Conservation (phyloP, 176 grass and related monocot species). For the Avena eriantha region DNA sequence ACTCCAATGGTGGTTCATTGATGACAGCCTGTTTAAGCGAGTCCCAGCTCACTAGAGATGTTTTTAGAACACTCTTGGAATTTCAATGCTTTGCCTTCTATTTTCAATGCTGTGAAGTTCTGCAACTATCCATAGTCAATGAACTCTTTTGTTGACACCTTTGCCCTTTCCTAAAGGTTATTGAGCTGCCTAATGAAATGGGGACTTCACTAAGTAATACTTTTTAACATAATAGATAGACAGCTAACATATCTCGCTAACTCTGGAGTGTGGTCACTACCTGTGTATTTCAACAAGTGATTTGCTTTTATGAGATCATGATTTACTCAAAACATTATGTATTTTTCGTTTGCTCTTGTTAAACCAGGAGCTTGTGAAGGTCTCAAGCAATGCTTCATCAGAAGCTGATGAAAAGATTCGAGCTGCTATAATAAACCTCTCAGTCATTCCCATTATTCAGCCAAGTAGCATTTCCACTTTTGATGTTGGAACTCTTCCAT, state of each 20-base stretch:
- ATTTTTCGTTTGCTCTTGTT: constrained; percentile 34
- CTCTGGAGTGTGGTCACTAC: constrained; percentile 6
- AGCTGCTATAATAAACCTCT: constrained; percentile 3
- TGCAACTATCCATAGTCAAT: constrained; percentile 8
- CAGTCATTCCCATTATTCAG: not conserved
- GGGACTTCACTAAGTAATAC: not conserved
- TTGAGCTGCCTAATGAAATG: not conserved
- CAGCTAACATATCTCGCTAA: constrained; percentile 16
- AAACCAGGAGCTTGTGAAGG: constrained; percentile 46
- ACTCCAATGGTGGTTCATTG: not conserved
- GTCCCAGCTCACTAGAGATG: not conserved
- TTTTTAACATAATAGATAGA: constrained; percentile 14
- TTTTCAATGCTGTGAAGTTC: constrained; percentile 6
- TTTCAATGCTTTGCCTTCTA: not conserved
- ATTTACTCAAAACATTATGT: constrained; percentile 10
- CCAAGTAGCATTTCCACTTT: not conserved
- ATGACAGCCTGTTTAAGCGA: not conserved
- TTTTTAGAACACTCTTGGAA: constrained; percentile 14
- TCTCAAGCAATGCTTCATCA: constrained; percentile 41
- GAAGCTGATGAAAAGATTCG: not conserved
- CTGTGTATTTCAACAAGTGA: constrained; percentile 8
- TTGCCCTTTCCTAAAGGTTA: constrained; percentile 1
- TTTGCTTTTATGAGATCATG: not conserved
- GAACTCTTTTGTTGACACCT: not conserved
- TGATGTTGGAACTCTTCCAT: constrained; percentile 11